phyloP scores from a whole-genome alignment of 2,329 filamentous ascomycete species.

The Talaromyces sp. region DNA sequence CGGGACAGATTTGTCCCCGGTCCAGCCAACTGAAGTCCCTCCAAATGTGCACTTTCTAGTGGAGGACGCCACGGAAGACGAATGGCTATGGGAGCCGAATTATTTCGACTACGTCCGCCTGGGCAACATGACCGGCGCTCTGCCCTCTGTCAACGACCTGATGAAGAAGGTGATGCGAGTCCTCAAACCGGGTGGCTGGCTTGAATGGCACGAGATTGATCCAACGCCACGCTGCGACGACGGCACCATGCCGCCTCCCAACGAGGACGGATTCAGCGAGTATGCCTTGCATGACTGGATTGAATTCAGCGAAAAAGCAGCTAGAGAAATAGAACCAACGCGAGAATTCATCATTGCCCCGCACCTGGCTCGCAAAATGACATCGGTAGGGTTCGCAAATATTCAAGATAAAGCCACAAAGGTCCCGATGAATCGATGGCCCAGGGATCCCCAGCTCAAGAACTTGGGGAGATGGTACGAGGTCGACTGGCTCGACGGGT shows the following conservation, averaged over 20 bases:
- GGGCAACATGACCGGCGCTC: slow-evolving; percentile 53
- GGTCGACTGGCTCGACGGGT: slow-evolving; percentile 39
- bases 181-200: slow-evolving; percentile 46
- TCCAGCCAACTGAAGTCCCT: slow-evolving; percentile 62
- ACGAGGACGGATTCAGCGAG: slow-evolving; percentile 29
- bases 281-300: slow-evolving; percentile 46
- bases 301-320: slow-evolving; percentile 35
- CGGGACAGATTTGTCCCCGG: slow-evolving; percentile 63
- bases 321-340: slow-evolving; percentile 38
- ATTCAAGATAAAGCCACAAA: slow-evolving; percentile 50
- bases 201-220: slow-evolving; percentile 41
- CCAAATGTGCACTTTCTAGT: slow-evolving; percentile 70
- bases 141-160: slow-evolving; percentile 52
- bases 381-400: slow-evolving; percentile 54
- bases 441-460: slow-evolving; percentile 42
- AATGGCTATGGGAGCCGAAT: slow-evolving; percentile 51
- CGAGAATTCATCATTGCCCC: slow-evolving; percentile 50
- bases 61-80: slow-evolving; percentile 59
- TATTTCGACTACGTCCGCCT: slow-evolving; percentile 58
- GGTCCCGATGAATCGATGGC: slow-evolving; percentile 50
- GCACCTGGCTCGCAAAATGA: slow-evolving; percentile 49
- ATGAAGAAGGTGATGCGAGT: slow-evolving; percentile 28
- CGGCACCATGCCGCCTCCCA: slow-evolving; percentile 45
- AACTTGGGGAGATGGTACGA: slow-evolving; percentile 47
- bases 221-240: slow-evolving; percentile 49